Evolutionary conservation across 129 eudicot species (phyloP).

Genomic region (Mikania micrantha): DNA sequence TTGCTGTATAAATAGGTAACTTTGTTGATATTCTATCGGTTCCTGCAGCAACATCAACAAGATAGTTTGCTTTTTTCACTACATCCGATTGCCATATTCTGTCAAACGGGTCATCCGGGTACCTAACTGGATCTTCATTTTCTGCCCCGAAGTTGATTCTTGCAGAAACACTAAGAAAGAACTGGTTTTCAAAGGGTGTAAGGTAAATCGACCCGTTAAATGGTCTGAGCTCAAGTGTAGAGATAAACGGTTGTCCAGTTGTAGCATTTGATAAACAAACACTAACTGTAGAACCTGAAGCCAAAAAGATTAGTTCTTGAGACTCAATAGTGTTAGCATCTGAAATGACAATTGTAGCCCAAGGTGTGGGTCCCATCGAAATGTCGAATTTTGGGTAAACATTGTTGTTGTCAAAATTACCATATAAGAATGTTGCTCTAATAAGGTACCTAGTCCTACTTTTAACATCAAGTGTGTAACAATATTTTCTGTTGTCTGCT

Average conservation of each 20-base stretch:
- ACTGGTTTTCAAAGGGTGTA: slow-evolving; percentile 69
- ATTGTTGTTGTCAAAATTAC: slow-evolving; percentile 75
- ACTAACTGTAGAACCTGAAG: slow-evolving; percentile 65
- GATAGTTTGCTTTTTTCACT: slow-evolving; percentile 77
- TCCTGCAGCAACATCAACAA: slow-evolving; percentile 93
- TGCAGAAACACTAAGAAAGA: slow-evolving; percentile 79
- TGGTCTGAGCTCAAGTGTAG: slow-evolving; percentile 91
- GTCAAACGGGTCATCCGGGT: slow-evolving; percentile 95
- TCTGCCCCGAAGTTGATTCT: slow-evolving; percentile 94
- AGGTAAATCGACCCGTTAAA: slow-evolving; percentile 81
- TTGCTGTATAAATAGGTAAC: slow-evolving; percentile 47
- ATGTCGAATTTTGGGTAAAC: slow-evolving; percentile 95
- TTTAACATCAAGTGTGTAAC: slow-evolving; percentile 70
- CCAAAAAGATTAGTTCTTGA: slow-evolving; percentile 78
- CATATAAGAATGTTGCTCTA: slow-evolving; percentile 89
- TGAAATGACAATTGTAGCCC: slow-evolving; percentile 93
- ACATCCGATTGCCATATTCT: slow-evolving; percentile 91
- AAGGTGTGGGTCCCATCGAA: slow-evolving; percentile 84
- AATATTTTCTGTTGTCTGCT: slow-evolving; percentile 71
- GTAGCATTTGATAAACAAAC: slow-evolving; percentile 95
- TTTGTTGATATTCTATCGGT: slow-evolving; percentile 69
- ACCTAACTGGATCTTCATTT: slow-evolving; percentile 80
- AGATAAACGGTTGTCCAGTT: slow-evolving; percentile 87
- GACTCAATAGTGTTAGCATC: slow-evolving; percentile 75
- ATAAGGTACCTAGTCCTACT: slow-evolving; percentile 81